Evolutionary conservation across 2,329 filamentous ascomycete genomes (phyloP).

Genomic region (Talaromyces piceae): DNA sequence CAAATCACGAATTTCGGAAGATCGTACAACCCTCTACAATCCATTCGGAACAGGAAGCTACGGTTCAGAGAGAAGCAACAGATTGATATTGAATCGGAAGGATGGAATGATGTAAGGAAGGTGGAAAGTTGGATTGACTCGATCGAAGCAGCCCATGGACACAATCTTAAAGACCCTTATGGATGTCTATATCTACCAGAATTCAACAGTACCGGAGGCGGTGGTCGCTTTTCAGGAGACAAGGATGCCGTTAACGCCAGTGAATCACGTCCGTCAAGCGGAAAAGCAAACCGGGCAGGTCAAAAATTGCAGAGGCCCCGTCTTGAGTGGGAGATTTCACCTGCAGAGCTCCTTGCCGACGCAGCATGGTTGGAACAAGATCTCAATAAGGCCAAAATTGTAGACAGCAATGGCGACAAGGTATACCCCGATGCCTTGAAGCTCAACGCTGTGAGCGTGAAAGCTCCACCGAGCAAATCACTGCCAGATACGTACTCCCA

Average conservation of each 20-base stretch:
- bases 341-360: conserved; percentile 82
- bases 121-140: conserved; percentile 72
- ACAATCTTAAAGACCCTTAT: conserved; percentile 39
- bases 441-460: conserved; percentile 19
- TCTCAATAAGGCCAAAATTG: conserved; percentile 70
- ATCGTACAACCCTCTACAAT: conserved; percentile 84
- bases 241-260: conserved; percentile 20
- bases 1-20: conserved; percentile 49
- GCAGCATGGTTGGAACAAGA: conserved; percentile 82
- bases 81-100: conserved; percentile 66
- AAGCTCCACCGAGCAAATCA: conserved; percentile 8
- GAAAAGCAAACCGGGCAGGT: conserved; percentile 34
- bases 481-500: conserved; percentile 13
- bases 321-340: conserved; percentile 76
- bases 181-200: conserved; percentile 39
- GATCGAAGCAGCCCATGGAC: conserved; percentile 46
- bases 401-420: conserved; percentile 67
- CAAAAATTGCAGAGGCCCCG: conserved; percentile 63
- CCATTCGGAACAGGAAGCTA: conserved; percentile 82
- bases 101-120: conserved; percentile 65
- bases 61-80: conserved; percentile 67
- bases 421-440: conserved; percentile 46
- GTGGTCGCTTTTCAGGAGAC: conserved; percentile 10
- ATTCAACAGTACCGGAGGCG: conserved; percentile 26
- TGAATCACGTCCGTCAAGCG: conserved; percentile 32